Evolutionary conservation across 352 stramenopile species (phyloP), one percentile per base, ranked within the genome.

Genomic region (Phytophthora pini): DNA sequence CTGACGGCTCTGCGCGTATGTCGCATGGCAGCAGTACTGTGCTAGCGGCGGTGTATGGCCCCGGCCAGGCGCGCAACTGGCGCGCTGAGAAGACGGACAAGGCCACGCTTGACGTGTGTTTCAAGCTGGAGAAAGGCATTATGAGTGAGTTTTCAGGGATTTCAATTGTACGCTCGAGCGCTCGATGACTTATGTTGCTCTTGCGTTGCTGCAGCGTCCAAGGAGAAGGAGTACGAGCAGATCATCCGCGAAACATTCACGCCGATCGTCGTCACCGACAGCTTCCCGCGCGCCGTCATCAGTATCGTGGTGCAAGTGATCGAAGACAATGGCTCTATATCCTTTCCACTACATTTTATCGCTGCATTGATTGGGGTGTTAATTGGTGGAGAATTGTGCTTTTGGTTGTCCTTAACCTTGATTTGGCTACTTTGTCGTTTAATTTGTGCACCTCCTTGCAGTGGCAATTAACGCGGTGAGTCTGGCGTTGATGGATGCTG

Each of bases 301-400:
- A 92, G 83, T 70, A 87, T 95, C 65, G 80, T 92, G 29, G 84
- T 95, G 29, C 87, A 95, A 80, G 84, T 95, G 40, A 80, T 95
- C 53, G 83, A 95, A 60, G 83, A 93, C 72, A 81, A 91, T 62
- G 87, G 87, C 45, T 92, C 87, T 39, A 82, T 88, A 84, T 84
- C 77, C 68, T 84, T 60, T 73, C 49, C 26, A 72, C 45, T 47
- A 39, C 68, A 48, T 17, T 58, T 53, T 47, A 31, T 64, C 51
- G 1, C 68, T 45, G 41, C 52, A 24, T 72, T 45, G 54, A 13
- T 29, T 26, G 24, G 20, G 53, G 34, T 65, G n/a, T 34, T n/a
- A 36, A 47, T 11, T 63, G 27, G 22, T 17, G 46, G 49, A 48
- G 4, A 48, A 46, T 1, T 13, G 13, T 26, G 40, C 22, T 10